phyloP scores from a whole-genome alignment of 164 flowering plant species.

The Berberis thunbergii region DNA sequence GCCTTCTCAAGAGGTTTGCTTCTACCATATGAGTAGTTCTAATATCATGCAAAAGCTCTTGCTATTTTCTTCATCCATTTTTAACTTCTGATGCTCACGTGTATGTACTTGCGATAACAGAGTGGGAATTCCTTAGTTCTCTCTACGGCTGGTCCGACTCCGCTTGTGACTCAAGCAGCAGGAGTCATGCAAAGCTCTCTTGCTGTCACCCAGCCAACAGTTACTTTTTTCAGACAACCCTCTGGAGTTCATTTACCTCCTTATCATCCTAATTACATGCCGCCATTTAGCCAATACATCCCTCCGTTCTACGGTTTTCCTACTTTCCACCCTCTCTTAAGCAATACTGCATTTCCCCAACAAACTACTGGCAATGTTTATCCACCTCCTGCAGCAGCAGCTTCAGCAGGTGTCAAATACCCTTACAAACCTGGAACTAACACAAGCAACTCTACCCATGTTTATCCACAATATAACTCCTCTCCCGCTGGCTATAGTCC shows the following conservation, averaged over 20 bases:
- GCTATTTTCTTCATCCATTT: background rate
- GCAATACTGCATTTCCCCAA: conserved; percentile 70
- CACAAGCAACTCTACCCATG: conserved; percentile 47
- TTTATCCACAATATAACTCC: conserved; percentile 60
- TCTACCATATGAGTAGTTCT: background rate
- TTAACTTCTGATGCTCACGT: background rate
- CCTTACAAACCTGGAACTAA: conserved; percentile 61
- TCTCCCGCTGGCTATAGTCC: conserved; percentile 55
- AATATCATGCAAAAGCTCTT: background rate
- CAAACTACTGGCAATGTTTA: conserved; percentile 57
- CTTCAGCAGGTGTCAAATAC: conserved; percentile 46
- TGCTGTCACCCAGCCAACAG: conserved; percentile 62
- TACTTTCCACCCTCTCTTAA: conserved; percentile 63
- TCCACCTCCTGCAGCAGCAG: conserved; percentile 46
- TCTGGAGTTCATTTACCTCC: conserved; percentile 62
- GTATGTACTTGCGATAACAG: conserved; percentile 24
- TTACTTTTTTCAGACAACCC: conserved; percentile 75
- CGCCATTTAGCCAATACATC: conserved; percentile 51
- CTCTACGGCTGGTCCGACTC: conserved; percentile 50
- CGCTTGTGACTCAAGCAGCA: conserved; percentile 60
- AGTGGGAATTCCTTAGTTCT: conserved; percentile 51
- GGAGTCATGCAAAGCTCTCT: conserved; percentile 73
- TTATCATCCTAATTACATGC: conserved; percentile 69
- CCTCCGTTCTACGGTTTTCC: conserved; percentile 71
- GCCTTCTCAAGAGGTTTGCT: conserved; percentile 57